A percentile compares a stretch with the other conserved stretches of the same genome.
Conservation (phyloP, 192 early-diverging fungal genomes). For the Geosiphon pyriformis region DNA sequence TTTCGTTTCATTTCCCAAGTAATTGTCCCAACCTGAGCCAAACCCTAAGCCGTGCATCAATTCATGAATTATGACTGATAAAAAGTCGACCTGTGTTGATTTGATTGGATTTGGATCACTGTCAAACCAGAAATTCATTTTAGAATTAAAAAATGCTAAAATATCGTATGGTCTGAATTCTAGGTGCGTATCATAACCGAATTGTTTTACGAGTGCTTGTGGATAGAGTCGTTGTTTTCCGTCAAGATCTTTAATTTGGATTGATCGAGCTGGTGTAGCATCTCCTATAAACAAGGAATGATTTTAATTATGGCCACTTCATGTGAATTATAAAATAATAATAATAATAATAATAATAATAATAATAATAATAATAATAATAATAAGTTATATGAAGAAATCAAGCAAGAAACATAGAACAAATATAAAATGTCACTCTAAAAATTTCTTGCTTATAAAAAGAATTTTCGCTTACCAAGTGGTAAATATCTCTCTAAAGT, state of each 20-base stretch:
- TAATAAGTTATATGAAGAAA: too few relatives aligned
- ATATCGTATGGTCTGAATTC: slow-evolving; percentile 32
- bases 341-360: too few relatives aligned
- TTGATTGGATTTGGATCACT: slow-evolving; percentile 24
- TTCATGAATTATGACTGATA: slow-evolving; percentile 37
- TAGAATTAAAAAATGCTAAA: slow-evolving; percentile 33
- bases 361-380: too few relatives aligned
- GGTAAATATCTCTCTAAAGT: slow-evolving; percentile 2
- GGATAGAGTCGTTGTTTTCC: slow-evolving; percentile 35
- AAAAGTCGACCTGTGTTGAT: slow-evolving; percentile 31
- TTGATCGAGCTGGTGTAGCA: slow-evolving; percentile 31
- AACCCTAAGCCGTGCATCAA: slow-evolving; percentile 43
- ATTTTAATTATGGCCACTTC: too few relatives aligned
- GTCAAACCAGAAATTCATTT: slow-evolving; percentile 33
- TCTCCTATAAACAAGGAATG: slow-evolving; percentile 24
- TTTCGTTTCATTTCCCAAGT: too few relatives aligned
- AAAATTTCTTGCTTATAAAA: too few relatives aligned
- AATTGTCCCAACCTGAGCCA: slow-evolving; percentile 26
- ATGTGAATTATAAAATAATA: too few relatives aligned
- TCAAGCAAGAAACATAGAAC: too few relatives aligned
- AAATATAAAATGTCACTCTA: too few relatives aligned
- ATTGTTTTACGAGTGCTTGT: slow-evolving; percentile 40
- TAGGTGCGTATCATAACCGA: slow-evolving; percentile 9
- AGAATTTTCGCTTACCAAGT: slow-evolving; percentile 6
- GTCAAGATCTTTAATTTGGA: slow-evolving; percentile 31